A percentile compares a stretch with the other conserved stretches of the same genome.
These are phyloP conservation scores for Falciphora oryzae DNA, from an alignment of 2,329 filamentous ascomycete species.

Conservation along the genomic window DNA sequence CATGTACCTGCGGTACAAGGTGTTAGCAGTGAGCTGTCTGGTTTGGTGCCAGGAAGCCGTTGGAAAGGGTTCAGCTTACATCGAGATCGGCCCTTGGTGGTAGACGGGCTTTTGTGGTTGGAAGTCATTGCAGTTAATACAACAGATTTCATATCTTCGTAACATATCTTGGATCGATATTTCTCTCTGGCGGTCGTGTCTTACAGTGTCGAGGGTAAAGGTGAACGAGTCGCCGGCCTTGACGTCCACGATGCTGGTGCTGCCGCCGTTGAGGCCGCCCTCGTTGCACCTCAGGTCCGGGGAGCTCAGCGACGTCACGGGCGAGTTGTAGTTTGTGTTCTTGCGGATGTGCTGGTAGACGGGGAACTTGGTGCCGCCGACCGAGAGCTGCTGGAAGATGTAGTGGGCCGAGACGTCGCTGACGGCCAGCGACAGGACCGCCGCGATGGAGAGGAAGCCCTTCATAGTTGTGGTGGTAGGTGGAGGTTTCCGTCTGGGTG, in stretches of 20 bases:
- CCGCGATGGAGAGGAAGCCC: constrained; percentile 23
- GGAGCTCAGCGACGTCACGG: constrained; percentile 34
- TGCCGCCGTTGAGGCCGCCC: constrained; percentile 27
- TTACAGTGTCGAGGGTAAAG: constrained; percentile 28
- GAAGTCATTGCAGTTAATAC: neutral
- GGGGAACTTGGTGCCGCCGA: constrained; percentile 26
- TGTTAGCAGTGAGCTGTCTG: neutral
- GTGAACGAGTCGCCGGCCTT: constrained; percentile 33
- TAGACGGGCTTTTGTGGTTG: constrained; percentile 27
- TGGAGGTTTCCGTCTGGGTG: neutral
- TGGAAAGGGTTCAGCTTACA: constrained; percentile 19
- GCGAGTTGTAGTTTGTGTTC: constrained; percentile 43
- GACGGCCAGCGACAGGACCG: constrained; percentile 26
- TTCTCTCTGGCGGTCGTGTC: neutral
- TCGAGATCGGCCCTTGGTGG: constrained; percentile 35
- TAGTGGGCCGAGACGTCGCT: constrained; percentile 32
- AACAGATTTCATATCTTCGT: too few relatives aligned
- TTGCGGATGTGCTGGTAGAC: constrained; percentile 36
- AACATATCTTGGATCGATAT: too few relatives aligned
- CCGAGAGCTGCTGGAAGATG: constrained; percentile 34
- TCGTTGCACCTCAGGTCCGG: constrained; percentile 37
- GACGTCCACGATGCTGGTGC: constrained; percentile 28
- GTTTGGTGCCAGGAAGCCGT: neutral
- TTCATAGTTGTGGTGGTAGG: constrained; percentile 24
- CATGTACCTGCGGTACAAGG: constrained; percentile 27